A percentile compares a stretch with the other conserved stretches of the same genome.
These are phyloP conservation scores for Penicillium samsonianum DNA, from an alignment of 495 filamentous ascomycete species.

Conservation along the genomic window DNA sequence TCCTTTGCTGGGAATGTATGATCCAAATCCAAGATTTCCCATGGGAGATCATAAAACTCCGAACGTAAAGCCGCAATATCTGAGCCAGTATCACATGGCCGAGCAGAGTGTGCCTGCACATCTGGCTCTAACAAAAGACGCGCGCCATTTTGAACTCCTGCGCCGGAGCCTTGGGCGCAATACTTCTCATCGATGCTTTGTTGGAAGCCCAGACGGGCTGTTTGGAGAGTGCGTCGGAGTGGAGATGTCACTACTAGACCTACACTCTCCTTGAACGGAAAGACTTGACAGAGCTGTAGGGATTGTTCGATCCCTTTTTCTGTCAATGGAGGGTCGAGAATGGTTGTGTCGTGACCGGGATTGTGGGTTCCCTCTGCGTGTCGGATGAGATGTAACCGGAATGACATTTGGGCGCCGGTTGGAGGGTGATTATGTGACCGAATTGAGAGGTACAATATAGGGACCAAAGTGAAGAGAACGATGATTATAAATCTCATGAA, in stretches of 20 bases:
- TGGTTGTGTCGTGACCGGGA: conserved; percentile 15
- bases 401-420: not conserved
- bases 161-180: not conserved
- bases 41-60: conserved; percentile 12
- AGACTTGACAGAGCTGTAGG: conserved; percentile 5
- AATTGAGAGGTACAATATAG: not conserved
- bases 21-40: conserved; percentile 11
- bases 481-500: not conserved
- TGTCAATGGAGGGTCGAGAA: conserved; percentile 19
- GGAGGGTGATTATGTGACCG: not conserved
- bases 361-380: conserved; percentile 23
- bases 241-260: conserved; percentile 20
- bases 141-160: conserved; percentile 6
- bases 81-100: conserved; percentile 21
- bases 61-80: conserved; percentile 3
- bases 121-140: conserved; percentile 12
- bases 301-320: conserved; percentile 15
- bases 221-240: conserved; percentile 21
- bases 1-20: conserved; percentile 11
- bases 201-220: conserved; percentile 16
- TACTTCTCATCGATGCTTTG: conserved; percentile 11
- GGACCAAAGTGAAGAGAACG: not conserved
- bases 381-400: conserved; percentile 19
- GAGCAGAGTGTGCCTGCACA: conserved; percentile 20
- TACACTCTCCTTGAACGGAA: conserved; percentile 13